Conservation (phyloP, 176 grass and related monocot species). For the Secale cereale region DNA sequence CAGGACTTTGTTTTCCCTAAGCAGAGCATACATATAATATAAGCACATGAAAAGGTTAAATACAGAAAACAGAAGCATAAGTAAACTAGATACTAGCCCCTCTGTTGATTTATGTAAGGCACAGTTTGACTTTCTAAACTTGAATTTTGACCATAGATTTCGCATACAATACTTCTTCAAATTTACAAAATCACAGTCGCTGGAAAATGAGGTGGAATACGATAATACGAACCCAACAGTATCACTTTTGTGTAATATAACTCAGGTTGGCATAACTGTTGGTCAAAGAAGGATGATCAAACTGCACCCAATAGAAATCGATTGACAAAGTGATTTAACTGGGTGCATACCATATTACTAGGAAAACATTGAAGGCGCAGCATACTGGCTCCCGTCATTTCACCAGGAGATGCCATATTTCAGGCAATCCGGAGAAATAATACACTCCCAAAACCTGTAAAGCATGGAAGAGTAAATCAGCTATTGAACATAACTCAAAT, state of each 20-base stretch:
- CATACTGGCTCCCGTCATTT: conserved; percentile 28
- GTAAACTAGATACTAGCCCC: not conserved
- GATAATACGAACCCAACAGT: not conserved
- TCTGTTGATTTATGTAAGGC: not conserved
- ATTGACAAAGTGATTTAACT: not conserved
- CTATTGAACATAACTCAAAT: not conserved
- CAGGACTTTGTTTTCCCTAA: conserved; percentile 31
- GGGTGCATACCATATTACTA: conserved; percentile 40
- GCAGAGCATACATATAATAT: not conserved
- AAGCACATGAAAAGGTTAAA: conserved; percentile 11
- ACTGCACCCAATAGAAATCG: not conserved
- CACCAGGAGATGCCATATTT: conserved; percentile 41
- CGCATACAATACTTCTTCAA: not conserved
- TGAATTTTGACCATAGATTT: not conserved
- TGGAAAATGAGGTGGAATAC: not conserved
- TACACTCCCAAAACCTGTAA: conserved; percentile 14
- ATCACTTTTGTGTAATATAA: not conserved
- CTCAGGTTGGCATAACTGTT: not conserved
- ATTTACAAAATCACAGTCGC: not conserved
- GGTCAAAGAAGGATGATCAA: not conserved
- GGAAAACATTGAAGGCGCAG: conserved; percentile 38
- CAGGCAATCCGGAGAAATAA: not conserved
- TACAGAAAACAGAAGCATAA: not conserved
- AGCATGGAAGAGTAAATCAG: conserved; percentile 6
- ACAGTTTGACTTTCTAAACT: not conserved